These are phyloP conservation scores for Ophiostoma tasmaniense DNA, from an alignment of 2,329 filamentous ascomycete species.

Conservation along the genomic window DNA sequence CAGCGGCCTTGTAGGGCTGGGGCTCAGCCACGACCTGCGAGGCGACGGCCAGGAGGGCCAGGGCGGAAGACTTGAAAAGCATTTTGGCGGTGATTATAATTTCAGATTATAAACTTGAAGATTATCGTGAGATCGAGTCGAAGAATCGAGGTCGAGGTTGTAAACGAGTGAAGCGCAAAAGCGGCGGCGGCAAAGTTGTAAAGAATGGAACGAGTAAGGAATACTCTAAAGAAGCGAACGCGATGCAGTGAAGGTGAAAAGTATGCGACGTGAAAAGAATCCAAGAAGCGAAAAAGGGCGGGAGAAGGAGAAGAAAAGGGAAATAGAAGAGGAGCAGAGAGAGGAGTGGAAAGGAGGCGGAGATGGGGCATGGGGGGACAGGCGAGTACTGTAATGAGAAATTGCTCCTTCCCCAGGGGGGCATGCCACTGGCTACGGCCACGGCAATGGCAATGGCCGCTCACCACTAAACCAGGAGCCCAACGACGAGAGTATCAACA, in stretches of 20 bases:
- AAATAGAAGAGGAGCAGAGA: slow-evolving; percentile 2
- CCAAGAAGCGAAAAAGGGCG: background rate
- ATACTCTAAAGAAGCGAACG: slow-evolving; percentile 4
- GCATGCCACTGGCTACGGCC: background rate
- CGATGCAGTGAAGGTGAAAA: background rate
- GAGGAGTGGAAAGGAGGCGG: background rate
- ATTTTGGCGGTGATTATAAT: slow-evolving; percentile 25
- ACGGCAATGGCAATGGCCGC: background rate
- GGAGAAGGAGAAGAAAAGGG: background rate
- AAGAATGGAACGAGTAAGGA: slow-evolving; percentile 8
- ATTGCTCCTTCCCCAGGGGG: background rate
- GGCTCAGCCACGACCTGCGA: slow-evolving; percentile 28
- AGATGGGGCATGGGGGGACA: background rate
- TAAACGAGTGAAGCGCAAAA: background rate
- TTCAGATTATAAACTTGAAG: background rate
- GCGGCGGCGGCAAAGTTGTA: background rate
- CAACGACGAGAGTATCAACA: slow-evolving; percentile 7
- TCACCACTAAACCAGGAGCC: background rate
- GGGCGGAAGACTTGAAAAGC: slow-evolving; percentile 34
- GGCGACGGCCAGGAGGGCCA: slow-evolving; percentile 38
- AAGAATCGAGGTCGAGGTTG: slow-evolving; percentile 3
- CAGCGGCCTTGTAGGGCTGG: slow-evolving; percentile 28
- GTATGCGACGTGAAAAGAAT: background rate
- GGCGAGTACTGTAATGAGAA: slow-evolving; percentile 4
- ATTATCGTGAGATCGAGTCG: background rate